Evolutionary conservation across 2,329 filamentous ascomycete species (phyloP).

Genomic region (Botrytis deweyae): DNA sequence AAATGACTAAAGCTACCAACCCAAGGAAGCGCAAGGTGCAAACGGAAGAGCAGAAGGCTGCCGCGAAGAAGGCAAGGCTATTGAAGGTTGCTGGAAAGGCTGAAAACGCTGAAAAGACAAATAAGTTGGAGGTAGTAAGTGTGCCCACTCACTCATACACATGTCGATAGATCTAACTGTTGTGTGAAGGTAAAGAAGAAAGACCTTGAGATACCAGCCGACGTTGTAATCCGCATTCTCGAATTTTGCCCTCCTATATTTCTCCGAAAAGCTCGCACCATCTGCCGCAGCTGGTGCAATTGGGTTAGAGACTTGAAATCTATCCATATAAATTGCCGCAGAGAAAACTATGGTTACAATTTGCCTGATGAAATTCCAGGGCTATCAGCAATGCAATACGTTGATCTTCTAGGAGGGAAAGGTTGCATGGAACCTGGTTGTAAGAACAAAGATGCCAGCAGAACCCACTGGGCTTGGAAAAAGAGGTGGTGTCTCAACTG

Average conservation of each 20-base stretch:
- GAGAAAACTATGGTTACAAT: conserved; percentile 36
- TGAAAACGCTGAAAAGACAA: conserved; percentile 24
- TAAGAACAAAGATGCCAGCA: conserved; percentile 30
- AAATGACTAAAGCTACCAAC: conserved; percentile 13
- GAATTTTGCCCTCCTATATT: conserved; percentile 38
- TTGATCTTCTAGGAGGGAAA: conserved; percentile 36
- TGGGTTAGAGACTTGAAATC: conserved; percentile 33
- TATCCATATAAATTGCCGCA: conserved; percentile 36
- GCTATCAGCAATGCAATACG: conserved; percentile 34
- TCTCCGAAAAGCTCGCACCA: conserved; percentile 34
- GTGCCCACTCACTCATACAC: not conserved
- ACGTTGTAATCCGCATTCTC: conserved; percentile 37
- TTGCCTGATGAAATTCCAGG: conserved; percentile 32
- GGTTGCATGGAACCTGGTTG: conserved; percentile 35
- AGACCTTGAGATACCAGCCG: conserved; percentile 25
- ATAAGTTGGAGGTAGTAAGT: conserved; percentile 30
- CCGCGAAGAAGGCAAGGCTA: conserved; percentile 21
- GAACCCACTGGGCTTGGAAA: conserved; percentile 39
- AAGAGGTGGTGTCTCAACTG: conserved; percentile 37
- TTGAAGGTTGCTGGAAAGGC: conserved; percentile 19
- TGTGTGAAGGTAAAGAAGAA: conserved; percentile 21
- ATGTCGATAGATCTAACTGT: conserved; percentile 20
- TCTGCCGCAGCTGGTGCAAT: conserved; percentile 28
- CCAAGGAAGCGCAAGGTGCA: conserved; percentile 26
- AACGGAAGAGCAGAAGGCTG: conserved; percentile 4